phyloP scores from a whole-genome alignment of 805 yeast genomes.

The Schwanniomyces vanrijiae region DNA sequence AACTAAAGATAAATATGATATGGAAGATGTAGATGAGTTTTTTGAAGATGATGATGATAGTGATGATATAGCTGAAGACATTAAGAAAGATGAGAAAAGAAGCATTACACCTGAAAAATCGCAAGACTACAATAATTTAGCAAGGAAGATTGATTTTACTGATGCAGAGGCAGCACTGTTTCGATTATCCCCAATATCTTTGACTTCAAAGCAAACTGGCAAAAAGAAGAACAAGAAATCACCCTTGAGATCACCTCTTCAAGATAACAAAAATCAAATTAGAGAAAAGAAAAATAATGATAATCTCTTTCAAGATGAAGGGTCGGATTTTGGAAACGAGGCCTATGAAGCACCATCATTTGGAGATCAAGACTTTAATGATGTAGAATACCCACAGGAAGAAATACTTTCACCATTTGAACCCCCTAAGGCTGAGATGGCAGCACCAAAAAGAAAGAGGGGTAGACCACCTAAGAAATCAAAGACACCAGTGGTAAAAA shows the following conservation, averaged over 20 bases:
- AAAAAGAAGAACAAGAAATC: conserved; percentile 24
- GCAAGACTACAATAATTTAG: conserved; percentile 22
- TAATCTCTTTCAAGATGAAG: conserved; percentile 8
- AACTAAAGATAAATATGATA: conserved; percentile 55
- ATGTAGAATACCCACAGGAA: conserved; percentile 2
- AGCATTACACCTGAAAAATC: neutral
- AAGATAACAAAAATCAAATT: conserved; percentile 13
- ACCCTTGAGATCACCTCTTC: conserved; percentile 31
- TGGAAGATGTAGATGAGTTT: conserved; percentile 72
- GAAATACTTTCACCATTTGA: conserved; percentile 16
- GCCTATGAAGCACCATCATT: conserved; percentile 16
- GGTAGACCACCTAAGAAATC: neutral
- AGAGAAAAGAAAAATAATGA: neutral
- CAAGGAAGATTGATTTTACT: conserved; percentile 35
- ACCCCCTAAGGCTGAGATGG: conserved; percentile 4
- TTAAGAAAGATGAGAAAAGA: conserved; percentile 9
- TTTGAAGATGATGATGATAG: conserved; percentile 51
- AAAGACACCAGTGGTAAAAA: neutral
- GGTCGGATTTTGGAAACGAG: conserved; percentile 14
- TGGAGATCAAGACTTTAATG: conserved; percentile 7
- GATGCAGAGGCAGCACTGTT: conserved; percentile 33
- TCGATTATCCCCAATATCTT: conserved; percentile 28
- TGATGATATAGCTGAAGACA: conserved; percentile 5
- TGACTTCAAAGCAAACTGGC: conserved; percentile 14
- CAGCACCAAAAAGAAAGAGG: conserved; percentile 6